These are phyloP conservation scores for Helicocarpus griseus DNA, from an alignment of 2,329 filamentous ascomycete species.

Conservation along the genomic window DNA sequence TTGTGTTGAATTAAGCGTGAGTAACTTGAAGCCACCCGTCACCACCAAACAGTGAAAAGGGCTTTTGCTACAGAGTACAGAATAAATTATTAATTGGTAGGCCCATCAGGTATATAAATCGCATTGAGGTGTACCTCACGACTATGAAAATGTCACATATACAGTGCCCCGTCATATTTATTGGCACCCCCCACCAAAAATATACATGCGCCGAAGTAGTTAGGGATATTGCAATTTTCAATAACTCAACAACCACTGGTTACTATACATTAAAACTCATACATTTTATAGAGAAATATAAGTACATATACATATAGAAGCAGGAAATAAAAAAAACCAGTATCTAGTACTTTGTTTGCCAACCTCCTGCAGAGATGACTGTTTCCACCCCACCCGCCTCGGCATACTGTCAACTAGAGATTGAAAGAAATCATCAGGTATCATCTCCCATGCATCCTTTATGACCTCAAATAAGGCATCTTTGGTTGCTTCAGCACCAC, in stretches of 20 bases:
- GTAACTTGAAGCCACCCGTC: no score
- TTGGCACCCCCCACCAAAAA: slow-evolving; percentile 3
- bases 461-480: neutral
- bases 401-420: neutral
- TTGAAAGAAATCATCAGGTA: neutral
- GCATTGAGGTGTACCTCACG: no score
- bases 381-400: neutral
- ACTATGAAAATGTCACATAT: no score
- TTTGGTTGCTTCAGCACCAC: neutral
- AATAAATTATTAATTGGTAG: no score
- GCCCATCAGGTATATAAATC: no score
- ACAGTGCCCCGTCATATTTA: neutral
- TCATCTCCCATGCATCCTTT: neutral
- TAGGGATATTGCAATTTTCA: neutral
- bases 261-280: slow-evolving; percentile 3
- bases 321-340: neutral
- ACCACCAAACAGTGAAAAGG: no score
- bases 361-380: neutral
- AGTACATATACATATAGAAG: slow-evolving; percentile 2
- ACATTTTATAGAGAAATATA: neutral
- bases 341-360: slow-evolving; percentile 3
- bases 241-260: slow-evolving; percentile 1
- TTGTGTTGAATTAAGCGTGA: no score
- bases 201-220: neutral
- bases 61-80: no score